Percentiles rank a stretch among this genome's conserved stretches.
Evolutionary conservation across 345 rosid genomes (phyloP).

Genomic region (Eucalyptus pauciflora): DNA sequence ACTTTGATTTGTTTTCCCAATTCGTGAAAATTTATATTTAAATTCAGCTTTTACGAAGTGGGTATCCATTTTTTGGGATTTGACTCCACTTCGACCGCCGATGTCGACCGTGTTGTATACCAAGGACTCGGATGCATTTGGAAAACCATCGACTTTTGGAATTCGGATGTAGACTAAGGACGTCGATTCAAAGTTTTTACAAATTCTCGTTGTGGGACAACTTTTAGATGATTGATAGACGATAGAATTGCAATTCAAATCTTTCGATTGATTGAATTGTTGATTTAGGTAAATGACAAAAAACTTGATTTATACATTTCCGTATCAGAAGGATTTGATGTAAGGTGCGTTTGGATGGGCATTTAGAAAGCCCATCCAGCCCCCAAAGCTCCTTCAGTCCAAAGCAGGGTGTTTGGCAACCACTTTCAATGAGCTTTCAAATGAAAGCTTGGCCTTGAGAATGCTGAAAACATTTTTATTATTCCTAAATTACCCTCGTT

Average conservation of each 20-base stretch:
- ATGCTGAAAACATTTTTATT: too few relatives aligned
- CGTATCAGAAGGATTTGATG: fast-evolving
- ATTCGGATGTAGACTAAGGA: background rate
- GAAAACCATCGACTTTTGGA: background rate
- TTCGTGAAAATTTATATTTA: background rate
- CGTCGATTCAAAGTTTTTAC: fast-evolving
- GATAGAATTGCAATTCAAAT: background rate
- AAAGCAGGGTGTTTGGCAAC: too few relatives aligned
- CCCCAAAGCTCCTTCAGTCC: too few relatives aligned
- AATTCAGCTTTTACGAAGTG: background rate
- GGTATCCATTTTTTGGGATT: background rate
- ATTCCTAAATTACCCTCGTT: too few relatives aligned
- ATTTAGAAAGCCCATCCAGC: too few relatives aligned
- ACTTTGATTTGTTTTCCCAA: fast-evolving
- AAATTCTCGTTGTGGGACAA: background rate
- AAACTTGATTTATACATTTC: background rate
- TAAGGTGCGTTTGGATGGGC: too few relatives aligned
- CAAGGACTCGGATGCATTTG: background rate
- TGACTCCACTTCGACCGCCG: background rate
- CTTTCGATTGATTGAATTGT: background rate
- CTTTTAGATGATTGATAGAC: background rate
- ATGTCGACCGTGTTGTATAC: background rate
- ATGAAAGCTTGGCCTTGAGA: too few relatives aligned
- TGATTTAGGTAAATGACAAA: background rate
- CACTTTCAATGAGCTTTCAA: too few relatives aligned